phyloP scores from a whole-genome alignment of 2,329 filamentous ascomycete species.

The Hypoxylon sp. region DNA sequence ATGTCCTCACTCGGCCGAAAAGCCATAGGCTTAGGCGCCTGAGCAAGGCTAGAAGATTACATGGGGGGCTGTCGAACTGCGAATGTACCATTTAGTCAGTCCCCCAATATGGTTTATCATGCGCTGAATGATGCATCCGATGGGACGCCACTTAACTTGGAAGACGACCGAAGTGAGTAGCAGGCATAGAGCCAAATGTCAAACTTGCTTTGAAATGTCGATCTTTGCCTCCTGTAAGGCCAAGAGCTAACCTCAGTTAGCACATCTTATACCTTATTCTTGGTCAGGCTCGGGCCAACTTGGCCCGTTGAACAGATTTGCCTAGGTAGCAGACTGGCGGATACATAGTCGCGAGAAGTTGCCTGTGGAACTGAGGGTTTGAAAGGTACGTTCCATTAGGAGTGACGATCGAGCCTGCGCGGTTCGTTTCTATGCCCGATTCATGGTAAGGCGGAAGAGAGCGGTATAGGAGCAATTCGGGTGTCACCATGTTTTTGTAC shows the following conservation, averaged over 20 bases:
- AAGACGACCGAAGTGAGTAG: conserved; percentile 15
- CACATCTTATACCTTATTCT: conserved; percentile 3
- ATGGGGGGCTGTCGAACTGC: conserved; percentile 15
- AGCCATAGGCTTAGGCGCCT: conserved; percentile 11
- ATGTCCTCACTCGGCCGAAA: conserved; percentile 31
- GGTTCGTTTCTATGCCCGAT: conserved; percentile 39
- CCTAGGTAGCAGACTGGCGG: conserved; percentile 7
- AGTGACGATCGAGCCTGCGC: conserved; percentile 31
- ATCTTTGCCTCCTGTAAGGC: conserved; percentile 25
- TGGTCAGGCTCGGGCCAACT: conserved; percentile 22
- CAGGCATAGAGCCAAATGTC: conserved; percentile 21
- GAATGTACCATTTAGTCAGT: conserved; percentile 18
- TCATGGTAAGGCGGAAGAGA: conserved; percentile 27
- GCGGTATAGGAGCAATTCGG: conserved; percentile 20
- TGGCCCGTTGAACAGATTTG: conserved; percentile 15
- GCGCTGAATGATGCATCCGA: conserved; percentile 20
- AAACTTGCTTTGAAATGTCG: conserved; percentile 29
- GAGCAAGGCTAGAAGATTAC: conserved; percentile 17
- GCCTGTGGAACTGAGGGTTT: conserved; percentile 36
- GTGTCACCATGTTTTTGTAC: conserved; percentile 14
- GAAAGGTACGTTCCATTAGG: conserved; percentile 37
- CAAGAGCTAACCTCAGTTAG: conserved; percentile 22
- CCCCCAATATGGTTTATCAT: conserved; percentile 15
- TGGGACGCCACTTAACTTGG: conserved; percentile 10
- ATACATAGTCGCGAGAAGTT: conserved; percentile 42